phyloP scores from a whole-genome alignment of 257 asterid species.

The Petunia secreta region DNA sequence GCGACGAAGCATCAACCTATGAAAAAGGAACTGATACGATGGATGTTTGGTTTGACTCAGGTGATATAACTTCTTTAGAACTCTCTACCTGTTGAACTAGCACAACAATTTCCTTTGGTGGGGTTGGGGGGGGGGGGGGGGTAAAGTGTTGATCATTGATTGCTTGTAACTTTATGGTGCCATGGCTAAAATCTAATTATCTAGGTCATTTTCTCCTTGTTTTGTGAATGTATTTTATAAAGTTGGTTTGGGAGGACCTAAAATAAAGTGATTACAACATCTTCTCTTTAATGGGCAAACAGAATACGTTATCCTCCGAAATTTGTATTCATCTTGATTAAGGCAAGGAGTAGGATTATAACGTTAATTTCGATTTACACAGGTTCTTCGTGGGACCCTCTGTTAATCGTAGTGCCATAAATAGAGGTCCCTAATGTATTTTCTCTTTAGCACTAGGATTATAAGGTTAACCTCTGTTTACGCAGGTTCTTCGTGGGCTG shows the following conservation, averaged over 20 bases:
- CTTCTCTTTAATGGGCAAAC: no score
- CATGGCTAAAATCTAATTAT: neutral
- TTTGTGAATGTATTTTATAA: neutral
- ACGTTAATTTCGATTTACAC: no score
- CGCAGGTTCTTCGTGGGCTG: slow-evolving; percentile 99
- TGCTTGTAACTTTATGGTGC: neutral
- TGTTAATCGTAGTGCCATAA: neutral
- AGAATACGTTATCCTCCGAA: no score
- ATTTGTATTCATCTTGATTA: no score
- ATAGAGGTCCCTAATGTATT: neutral
- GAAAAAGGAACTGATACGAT: slow-evolving; percentile 91
- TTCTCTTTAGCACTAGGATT: neutral
- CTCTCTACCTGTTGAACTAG: neutral
- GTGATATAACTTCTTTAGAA: slow-evolving; percentile 37
- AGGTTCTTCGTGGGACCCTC: neutral
- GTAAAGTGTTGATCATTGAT: neutral
- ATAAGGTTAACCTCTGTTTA: slow-evolving; percentile 20
- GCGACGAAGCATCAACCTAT: slow-evolving; percentile 68
- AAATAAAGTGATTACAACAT: neutral
- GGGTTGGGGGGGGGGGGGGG: neutral
- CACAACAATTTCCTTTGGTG: neutral
- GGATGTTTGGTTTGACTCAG: slow-evolving; percentile 99
- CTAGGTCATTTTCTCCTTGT: neutral
- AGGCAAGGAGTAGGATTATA: no score
- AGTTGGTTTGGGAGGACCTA: neutral